Evolutionary conservation across 225 moss, liverwort and hornwort species (phyloP), one percentile per base, ranked within the genome.

Genomic region (Sphagnum contortum): DNA sequence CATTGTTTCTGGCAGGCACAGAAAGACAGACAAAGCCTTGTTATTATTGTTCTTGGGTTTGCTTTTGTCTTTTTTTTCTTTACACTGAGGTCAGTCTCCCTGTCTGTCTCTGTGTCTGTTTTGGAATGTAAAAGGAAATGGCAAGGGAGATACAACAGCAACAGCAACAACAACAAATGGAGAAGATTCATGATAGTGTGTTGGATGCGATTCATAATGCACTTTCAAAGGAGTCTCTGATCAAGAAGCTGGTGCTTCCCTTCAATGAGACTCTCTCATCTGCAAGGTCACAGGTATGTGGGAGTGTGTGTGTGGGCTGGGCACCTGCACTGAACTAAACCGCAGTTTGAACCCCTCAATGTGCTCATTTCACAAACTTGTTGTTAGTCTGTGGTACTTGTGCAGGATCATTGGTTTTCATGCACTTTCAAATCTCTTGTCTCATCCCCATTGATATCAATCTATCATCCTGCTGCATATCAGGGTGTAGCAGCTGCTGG

Each of bases 181-280:
- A 95, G 60, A 83, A 69, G 73, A 75, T 95, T 59, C 89, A 88
- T 61, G 74, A 77, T 45, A 83, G 76, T 61, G 86, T 92, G 70
- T 68, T 86, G 72, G 79, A 88, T 29, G 84, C 88, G 59, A 95
- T 90, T 47, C 79, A 90, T 63, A 61, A 75, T 71, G 86, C 86
- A 3, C 86, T 95, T 49, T 95, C 89, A 4, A 92, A 95, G 59
- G 88, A 92, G 73, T 73, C 70, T 58, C 78, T 92, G 52, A 72
- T 88, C 44, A 91, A 91, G 73, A 95, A 90, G 82, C 75, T 87
- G 46, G 77, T 90, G 57, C 80, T 88, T 79, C 95, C 88, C 5
- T 92, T 88, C 60, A 89, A 83, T 66, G 87, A 83, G 72, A 81
- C 76, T 60, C 66, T 75, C 67, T 47, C 76, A 64, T 68, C 77